Evolutionary conservation across 257 asterid species (phyloP).

Genomic region (Ajuga chamaepitys): DNA sequence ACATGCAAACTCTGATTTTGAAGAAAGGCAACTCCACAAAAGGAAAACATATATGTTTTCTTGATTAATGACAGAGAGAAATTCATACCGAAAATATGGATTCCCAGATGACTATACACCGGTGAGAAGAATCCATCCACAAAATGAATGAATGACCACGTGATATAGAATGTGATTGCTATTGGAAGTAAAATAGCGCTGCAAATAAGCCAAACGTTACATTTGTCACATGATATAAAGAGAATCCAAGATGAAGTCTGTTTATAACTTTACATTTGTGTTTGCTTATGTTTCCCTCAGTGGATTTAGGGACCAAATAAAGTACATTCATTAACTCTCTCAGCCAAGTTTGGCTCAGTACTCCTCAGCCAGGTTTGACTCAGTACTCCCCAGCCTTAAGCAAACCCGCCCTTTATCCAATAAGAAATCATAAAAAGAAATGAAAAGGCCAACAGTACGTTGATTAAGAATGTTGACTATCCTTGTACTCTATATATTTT

Average conservation of each 20-base stretch:
- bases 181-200: conserved; percentile 69
- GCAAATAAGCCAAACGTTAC: conserved; percentile 20
- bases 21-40: too few species aligned
- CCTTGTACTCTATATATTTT: neutral
- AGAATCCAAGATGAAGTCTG: neutral
- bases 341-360: too few species aligned
- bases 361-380: too few species aligned
- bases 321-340: too few species aligned
- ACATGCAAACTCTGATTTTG: neutral
- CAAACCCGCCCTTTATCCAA: neutral
- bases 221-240: neutral
- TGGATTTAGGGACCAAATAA: too few species aligned
- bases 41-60: neutral
- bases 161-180: conserved; percentile 66
- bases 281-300: too few species aligned
- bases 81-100: conserved; percentile 52
- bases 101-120: conserved; percentile 57
- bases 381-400: too few species aligned
- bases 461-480: neutral
- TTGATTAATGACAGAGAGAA: neutral
- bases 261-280: too few species aligned
- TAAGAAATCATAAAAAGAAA: neutral
- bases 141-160: conserved; percentile 74
- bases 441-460: neutral
- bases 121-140: conserved; percentile 83